Evolutionary conservation across 2,329 filamentous ascomycete species (phyloP).

Genomic region (Cytospora leucostoma): DNA sequence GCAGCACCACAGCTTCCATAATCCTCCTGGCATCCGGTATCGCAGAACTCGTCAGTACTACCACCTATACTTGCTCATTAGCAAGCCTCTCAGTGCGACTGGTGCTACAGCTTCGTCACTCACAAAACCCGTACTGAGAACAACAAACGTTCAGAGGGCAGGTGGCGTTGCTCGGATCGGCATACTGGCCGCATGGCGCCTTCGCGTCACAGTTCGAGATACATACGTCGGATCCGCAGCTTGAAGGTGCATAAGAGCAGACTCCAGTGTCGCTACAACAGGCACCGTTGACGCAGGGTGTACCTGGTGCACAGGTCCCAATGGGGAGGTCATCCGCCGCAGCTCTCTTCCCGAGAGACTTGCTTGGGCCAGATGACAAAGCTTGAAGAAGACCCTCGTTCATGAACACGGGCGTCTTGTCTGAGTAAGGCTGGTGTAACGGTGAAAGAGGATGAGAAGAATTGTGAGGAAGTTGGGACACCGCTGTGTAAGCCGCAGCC

Average conservation of each 20-base stretch:
- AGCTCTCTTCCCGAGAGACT: too few relatives aligned
- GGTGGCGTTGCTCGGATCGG: slow-evolving; percentile 26
- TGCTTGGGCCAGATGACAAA: too few relatives aligned
- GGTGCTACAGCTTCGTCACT: not conserved
- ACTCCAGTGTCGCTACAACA: slow-evolving; percentile 6
- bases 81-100: not conserved
- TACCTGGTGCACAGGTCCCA: not conserved
- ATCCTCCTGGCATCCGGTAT: not conserved
- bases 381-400: too few relatives aligned
- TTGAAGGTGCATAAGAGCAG: not conserved
- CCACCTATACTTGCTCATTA: too few relatives aligned
- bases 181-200: slow-evolving; percentile 27
- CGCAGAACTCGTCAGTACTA: too few relatives aligned
- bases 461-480: too few relatives aligned
- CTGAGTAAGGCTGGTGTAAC: too few relatives aligned
- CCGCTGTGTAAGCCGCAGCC: too few relatives aligned
- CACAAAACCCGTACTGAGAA: slow-evolving; percentile 32
- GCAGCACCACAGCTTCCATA: not conserved
- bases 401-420: too few relatives aligned
- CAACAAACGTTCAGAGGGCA: slow-evolving; percentile 36
- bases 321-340: not conserved
- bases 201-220: slow-evolving; percentile 11
- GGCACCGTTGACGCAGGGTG: slow-evolving; percentile 5
- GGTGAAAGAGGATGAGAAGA: too few relatives aligned
- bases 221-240: not conserved